Percentiles rank a stretch among this genome's conserved stretches.
phyloP scores from a whole-genome alignment of 495 filamentous ascomycete genomes.

The Hypoxylon subgilvum region DNA sequence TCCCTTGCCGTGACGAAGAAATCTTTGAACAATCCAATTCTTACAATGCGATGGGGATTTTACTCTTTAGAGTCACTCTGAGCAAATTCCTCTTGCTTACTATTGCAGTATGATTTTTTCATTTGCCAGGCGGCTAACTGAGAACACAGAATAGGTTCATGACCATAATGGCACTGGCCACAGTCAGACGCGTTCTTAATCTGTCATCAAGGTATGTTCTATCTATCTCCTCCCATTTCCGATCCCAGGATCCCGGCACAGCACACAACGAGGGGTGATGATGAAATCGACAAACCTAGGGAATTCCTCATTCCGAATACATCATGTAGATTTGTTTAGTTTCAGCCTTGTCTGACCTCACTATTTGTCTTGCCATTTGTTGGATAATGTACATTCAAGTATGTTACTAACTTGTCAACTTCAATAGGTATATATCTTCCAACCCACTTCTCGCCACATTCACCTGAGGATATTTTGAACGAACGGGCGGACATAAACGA shows the following conservation, averaged over 20 bases:
- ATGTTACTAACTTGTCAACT: conserved; percentile 46
- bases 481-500: conserved; percentile 98
- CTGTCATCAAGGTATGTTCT: conserved; percentile 34
- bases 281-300: conserved; percentile 75
- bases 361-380: conserved; percentile 35
- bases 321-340: conserved; percentile 90
- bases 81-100: conserved; percentile 46
- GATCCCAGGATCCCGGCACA: conserved; percentile 3
- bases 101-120: neutral
- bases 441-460: conserved; percentile 29
- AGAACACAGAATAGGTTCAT: conserved; percentile 3
- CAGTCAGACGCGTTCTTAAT: neutral
- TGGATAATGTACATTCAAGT: conserved; percentile 35
- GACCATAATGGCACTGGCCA: neutral
- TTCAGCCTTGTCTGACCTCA: conserved; percentile 98
- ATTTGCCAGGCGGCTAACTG: conserved; percentile 6
- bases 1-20: conserved; percentile 59
- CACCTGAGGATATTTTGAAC: conserved; percentile 92
- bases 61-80: conserved; percentile 73
- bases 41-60: conserved; percentile 73
- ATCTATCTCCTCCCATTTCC: conserved; percentile 2
- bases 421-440: conserved; percentile 61
- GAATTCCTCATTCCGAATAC: conserved; percentile 98
- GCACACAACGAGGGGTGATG: conserved; percentile 70
- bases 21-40: conserved; percentile 81